Conservation (phyloP, 2,329 filamentous ascomycete species). For the Colletotrichum trifolii region DNA sequence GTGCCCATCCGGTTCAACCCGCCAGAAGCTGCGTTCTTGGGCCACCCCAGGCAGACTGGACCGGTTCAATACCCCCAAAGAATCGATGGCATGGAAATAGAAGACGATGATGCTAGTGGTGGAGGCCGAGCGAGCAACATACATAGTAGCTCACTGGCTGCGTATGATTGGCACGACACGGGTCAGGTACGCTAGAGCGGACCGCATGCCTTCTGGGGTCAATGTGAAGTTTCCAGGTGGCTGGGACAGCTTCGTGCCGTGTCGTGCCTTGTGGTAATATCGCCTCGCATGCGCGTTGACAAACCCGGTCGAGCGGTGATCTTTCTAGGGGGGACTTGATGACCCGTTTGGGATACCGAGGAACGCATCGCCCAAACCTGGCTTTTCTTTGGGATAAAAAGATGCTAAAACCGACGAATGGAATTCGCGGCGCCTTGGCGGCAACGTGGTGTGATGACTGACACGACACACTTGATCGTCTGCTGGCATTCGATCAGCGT, state of each 20-base stretch:
- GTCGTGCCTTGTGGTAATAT: constrained; percentile 4
- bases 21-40: not conserved
- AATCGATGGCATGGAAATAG: no score
- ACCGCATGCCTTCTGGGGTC: constrained; percentile 16
- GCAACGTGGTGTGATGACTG: constrained; percentile 28
- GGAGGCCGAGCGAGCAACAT: constrained; percentile 1
- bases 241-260: constrained; percentile 13
- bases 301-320: not conserved
- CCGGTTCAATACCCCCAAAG: no score
- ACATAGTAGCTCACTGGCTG: not conserved
- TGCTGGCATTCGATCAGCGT: constrained; percentile 28
- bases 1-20: not conserved
- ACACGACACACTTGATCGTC: constrained; percentile 10
- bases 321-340: not conserved
- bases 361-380: not conserved
- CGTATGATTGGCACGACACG: constrained; percentile 9
- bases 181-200: constrained; percentile 6
- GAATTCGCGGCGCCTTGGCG: constrained; percentile 7
- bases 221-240: constrained; percentile 27
- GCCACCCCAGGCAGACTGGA: no score
- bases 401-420: constrained; percentile 1
- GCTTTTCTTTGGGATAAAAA: constrained; percentile 6
- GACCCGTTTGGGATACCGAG: constrained; percentile 1
- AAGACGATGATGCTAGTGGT: not conserved
- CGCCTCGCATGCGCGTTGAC: constrained; percentile 1